Base-by-base conservation (phyloP, 441 rosid genomes). In the Melastoma candidum region DNA sequence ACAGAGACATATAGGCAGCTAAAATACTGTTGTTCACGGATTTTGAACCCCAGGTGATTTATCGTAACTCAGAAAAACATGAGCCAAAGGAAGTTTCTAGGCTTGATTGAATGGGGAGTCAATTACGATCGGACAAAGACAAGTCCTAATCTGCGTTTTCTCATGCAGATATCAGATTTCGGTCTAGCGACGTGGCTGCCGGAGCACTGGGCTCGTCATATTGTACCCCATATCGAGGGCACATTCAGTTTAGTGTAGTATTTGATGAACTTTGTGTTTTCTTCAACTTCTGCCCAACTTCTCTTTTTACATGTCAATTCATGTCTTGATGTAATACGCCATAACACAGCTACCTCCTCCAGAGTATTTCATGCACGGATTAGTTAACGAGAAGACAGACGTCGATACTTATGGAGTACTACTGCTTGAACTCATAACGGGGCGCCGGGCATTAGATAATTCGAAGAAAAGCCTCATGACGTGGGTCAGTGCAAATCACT, bases 131-230 rank as follows among this genome's bases (percentile, higher is more conserved):
- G 7, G 36, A 32, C 41, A 32, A 32, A 6, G 7, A 32, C 8
- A 8, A 32, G 41, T 32, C 41, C 8, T 4, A 4, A 32, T 8
- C 41, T 32, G 41, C 7, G 7, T 12, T 12, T 9, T 10, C 46
- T 0, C 8, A 26, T 58, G 24, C 72, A 87, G 96, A 83, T 92
- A 65, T 85, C 98, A 48, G 98, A 92, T 79, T 87, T 92, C 4
- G 98, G 96, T 51, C 84, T 92, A 7, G 80, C 96, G 7, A 92
- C 82, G 74, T 87, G 98, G 96, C 65, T 92, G 57, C 96, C 95
- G 0, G 95, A 87, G 68, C 81, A 92, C 36, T 85, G 94, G 94
- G 80, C 90, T 65, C 98, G 85, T 64, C 98, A 92, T 63, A 76
- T 74, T 0, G 87, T 85, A 53, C 79, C 83, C 0, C 78, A 83